These are phyloP conservation scores for Arabis hirsuta DNA, from an alignment of 345 rosid genomes.

Conservation along the genomic window DNA sequence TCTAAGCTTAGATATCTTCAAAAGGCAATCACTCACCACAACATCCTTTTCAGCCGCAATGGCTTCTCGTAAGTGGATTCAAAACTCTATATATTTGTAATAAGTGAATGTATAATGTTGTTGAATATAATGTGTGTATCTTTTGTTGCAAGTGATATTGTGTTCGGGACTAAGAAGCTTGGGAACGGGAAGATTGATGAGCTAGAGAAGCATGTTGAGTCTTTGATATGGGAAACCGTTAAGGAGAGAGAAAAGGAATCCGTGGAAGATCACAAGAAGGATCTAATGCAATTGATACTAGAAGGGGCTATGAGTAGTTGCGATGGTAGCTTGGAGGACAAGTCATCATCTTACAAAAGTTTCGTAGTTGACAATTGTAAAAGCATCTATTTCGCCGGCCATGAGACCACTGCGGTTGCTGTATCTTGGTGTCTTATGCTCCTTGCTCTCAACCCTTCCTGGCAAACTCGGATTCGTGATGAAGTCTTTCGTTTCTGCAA, in stretches of 20 bases:
- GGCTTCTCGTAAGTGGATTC: constrained; percentile 45
- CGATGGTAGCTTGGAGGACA: constrained; percentile 41
- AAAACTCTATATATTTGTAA: neutral
- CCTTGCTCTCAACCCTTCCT: constrained; percentile 71
- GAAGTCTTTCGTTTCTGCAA: constrained; percentile 56
- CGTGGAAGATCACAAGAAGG: constrained; percentile 50
- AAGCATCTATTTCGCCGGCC: constrained; percentile 83
- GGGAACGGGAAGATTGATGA: constrained; percentile 47
- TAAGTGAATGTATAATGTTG: neutral
- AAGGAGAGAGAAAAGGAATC: constrained; percentile 55
- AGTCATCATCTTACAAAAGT: constrained; percentile 51
- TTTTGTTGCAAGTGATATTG: constrained; percentile 41
- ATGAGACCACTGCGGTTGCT: constrained; percentile 72
- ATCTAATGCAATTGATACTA: constrained; percentile 68
- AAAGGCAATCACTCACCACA: constrained; percentile 48
- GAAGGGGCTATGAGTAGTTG: constrained; percentile 57
- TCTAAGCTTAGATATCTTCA: constrained; percentile 61
- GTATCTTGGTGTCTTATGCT: constrained; percentile 91
- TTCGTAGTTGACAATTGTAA: constrained; percentile 88
- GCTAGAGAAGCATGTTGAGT: constrained; percentile 65
- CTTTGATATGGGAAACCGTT: constrained; percentile 74
- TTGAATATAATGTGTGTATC: neutral
- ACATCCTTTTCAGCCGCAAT: constrained; percentile 44
- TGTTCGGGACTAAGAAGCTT: constrained; percentile 46
- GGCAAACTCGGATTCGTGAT: constrained; percentile 67